A percentile compares a stretch with the other conserved stretches of the same genome.
phyloP scores from a whole-genome alignment of 106 monocot species.

The Acorus gramineus region DNA sequence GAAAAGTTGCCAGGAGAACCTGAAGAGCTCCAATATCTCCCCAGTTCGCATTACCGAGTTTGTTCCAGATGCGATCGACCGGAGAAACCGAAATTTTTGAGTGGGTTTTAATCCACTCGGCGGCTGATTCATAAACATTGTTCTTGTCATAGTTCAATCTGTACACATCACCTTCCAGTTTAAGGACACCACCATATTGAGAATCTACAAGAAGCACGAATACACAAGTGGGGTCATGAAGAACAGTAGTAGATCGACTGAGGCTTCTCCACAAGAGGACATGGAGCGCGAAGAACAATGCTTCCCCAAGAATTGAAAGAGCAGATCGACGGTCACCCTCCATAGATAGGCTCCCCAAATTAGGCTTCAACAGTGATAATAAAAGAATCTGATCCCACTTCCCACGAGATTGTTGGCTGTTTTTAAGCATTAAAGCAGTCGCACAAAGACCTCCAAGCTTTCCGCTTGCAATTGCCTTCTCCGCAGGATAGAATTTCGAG shows the following conservation, averaged over 20 bases:
- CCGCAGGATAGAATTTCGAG: slow-evolving; percentile 87
- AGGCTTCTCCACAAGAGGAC: slow-evolving; percentile 72
- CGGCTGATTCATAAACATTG: slow-evolving; percentile 78
- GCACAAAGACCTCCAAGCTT: slow-evolving; percentile 85
- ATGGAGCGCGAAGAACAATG: slow-evolving; percentile 85
- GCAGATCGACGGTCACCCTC: slow-evolving; percentile 47
- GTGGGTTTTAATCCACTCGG: slow-evolving; percentile 65
- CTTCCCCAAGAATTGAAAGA: slow-evolving; percentile 63
- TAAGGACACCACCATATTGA: slow-evolving; percentile 76
- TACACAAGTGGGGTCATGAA: slow-evolving; percentile 61
- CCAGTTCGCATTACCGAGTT: slow-evolving; percentile 91
- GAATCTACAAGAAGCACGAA: slow-evolving; percentile 86
- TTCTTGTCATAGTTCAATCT: slow-evolving; percentile 56
- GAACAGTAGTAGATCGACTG: slow-evolving; percentile 46
- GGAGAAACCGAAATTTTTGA: slow-evolving; percentile 62
- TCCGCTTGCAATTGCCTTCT: slow-evolving; percentile 83
- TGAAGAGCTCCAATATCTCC: slow-evolving; percentile 81
- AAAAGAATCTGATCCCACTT: slow-evolving; percentile 95
- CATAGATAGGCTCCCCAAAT: slow-evolving; percentile 44
- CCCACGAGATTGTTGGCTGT: slow-evolving; percentile 33
- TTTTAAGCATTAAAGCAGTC: slow-evolving; percentile 65
- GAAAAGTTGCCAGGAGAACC: slow-evolving; percentile 71
- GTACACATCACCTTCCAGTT: slow-evolving; percentile 63
- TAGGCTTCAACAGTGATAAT: slow-evolving; percentile 75
- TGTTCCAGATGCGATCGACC: slow-evolving; percentile 80